phyloP scores from a whole-genome alignment of 306 rosid genomes.

The Acmispon strigosus region DNA sequence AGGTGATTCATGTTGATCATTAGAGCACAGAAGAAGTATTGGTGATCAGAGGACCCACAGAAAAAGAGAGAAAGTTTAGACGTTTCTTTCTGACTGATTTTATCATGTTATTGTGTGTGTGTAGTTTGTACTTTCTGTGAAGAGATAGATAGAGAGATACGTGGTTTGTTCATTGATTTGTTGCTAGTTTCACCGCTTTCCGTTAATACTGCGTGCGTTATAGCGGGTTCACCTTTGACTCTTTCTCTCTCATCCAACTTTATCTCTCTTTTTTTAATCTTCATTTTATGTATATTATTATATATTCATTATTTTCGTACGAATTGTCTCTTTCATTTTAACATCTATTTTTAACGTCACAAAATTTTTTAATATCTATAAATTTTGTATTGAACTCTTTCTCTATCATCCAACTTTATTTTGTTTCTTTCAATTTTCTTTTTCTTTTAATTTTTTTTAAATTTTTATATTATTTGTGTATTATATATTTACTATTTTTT shows the following conservation, averaged over 20 bases:
- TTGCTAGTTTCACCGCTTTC: constrained; percentile 18
- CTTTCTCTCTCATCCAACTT: constrained; percentile 2
- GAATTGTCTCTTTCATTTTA: neutral
- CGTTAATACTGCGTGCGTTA: constrained; percentile 43
- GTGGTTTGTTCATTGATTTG: neutral
- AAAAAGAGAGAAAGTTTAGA: no score
- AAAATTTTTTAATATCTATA: no score
- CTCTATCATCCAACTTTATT: neutral
- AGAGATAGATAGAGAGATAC: no score
- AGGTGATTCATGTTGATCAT: neutral
- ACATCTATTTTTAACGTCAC: no score
- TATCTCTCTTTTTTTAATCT: neutral
- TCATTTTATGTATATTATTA: neutral
- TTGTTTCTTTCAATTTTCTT: no score
- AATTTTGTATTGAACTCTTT: neutral
- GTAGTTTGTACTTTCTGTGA: no score
- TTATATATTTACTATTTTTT: no score
- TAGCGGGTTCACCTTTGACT: constrained; percentile 26
- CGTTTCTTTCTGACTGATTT: no score
- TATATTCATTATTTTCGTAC: neutral
- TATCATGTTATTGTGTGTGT: no score
- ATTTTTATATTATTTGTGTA: no score
- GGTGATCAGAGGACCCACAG: no score
- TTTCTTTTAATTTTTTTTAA: no score
- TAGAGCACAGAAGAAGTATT: neutral